phyloP scores from a whole-genome alignment of 352 stramenopile genomes.

The Phytophthora constricta region DNA sequence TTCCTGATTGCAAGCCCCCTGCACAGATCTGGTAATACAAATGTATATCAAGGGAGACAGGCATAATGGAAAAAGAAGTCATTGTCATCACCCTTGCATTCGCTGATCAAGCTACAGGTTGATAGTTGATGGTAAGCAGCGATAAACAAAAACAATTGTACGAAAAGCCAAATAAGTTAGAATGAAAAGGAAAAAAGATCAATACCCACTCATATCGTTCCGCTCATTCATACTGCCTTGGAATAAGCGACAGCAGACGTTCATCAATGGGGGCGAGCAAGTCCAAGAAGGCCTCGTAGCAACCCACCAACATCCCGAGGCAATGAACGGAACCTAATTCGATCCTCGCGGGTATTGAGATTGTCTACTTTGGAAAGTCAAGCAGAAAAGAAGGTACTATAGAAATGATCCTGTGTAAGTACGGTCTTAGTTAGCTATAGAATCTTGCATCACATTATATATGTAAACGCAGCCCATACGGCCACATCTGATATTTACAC shows the following conservation, averaged over 20 bases:
- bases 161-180: constrained; percentile 1
- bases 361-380: constrained; percentile 31
- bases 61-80: too few species aligned
- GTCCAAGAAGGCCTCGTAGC: constrained; percentile 17
- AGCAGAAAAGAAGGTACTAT: constrained; percentile 34
- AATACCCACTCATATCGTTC: constrained; percentile 36
- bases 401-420: constrained; percentile 40
- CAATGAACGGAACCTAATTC: constrained; percentile 17
- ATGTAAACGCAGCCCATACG: neutral
- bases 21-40: too few species aligned
- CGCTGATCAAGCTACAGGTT: too few species aligned
- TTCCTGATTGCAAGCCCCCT: too few species aligned
- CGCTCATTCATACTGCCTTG: constrained; percentile 40
- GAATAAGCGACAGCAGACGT: constrained; percentile 41
- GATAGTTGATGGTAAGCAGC: too few species aligned
- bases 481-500: neutral
- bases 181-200: neutral
- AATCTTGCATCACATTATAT: neutral
- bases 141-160: too few species aligned
- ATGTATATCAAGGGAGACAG: too few species aligned
- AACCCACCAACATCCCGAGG: constrained; percentile 20
- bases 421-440: constrained; percentile 17
- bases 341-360: constrained; percentile 24
- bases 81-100: too few species aligned
- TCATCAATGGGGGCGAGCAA: constrained; percentile 32